phyloP scores from a whole-genome alignment of 2,329 filamentous ascomycete species.

The Aureobasidium sp. region DNA sequence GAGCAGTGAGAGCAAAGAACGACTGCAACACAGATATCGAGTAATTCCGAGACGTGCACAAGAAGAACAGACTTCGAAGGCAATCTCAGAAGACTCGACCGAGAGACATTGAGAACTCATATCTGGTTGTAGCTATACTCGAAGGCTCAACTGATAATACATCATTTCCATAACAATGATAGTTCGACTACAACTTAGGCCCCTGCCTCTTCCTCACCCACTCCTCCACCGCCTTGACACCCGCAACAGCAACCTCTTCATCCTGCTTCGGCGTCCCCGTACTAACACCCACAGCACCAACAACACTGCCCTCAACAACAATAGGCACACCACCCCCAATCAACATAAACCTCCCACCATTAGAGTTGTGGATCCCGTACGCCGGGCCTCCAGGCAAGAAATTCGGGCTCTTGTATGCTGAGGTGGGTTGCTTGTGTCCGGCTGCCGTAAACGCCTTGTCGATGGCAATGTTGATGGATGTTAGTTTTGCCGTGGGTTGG shows the following conservation, averaged over 20 bases:
- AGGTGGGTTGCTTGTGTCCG: slow-evolving; percentile 46
- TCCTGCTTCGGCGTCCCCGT: slow-evolving; percentile 51
- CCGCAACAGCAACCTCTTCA: slow-evolving; percentile 46
- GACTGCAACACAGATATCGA: background rate
- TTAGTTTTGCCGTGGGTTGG: slow-evolving; percentile 44
- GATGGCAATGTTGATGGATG: slow-evolving; percentile 57
- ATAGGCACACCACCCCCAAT: slow-evolving; percentile 51
- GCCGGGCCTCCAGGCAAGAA: slow-evolving; percentile 45
- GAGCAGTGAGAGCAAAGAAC: background rate
- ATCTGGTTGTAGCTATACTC: background rate
- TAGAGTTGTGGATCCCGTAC: slow-evolving; percentile 47
- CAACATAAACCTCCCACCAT: slow-evolving; percentile 47
- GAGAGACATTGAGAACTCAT: background rate
- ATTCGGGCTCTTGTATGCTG: slow-evolving; percentile 47
- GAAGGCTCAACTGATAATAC: background rate
- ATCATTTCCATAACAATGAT: background rate
- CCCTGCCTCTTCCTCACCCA: slow-evolving; percentile 30
- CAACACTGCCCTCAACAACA: slow-evolving; percentile 41
- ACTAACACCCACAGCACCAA: slow-evolving; percentile 50
- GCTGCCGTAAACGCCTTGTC: slow-evolving; percentile 55
- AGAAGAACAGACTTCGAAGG: background rate
- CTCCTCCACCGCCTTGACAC: slow-evolving; percentile 42
- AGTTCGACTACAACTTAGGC: slow-evolving; percentile 28
- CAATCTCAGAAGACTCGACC: background rate
- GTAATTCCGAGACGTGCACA: background rate